Evolutionary conservation across 139 green algal genomes (phyloP).

Genomic region (Coccomyxa sp.): DNA sequence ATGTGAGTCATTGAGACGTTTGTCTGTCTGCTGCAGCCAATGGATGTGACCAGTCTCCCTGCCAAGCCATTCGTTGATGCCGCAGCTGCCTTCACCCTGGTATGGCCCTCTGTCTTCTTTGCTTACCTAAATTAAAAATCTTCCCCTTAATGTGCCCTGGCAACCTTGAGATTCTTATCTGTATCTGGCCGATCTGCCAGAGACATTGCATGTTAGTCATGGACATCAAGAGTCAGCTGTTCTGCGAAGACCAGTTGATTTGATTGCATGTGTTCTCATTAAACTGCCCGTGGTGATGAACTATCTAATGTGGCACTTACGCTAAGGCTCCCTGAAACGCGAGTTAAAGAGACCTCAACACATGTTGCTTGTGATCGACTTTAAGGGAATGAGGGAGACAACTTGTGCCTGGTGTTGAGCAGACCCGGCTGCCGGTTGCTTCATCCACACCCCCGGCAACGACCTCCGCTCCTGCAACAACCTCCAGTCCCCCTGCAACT

Average conservation of each 20-base stretch:
- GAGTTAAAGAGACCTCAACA: background rate
- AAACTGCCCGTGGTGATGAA: too few species aligned
- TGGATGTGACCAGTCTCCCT: background rate
- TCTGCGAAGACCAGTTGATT: too few species aligned
- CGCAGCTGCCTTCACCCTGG: background rate
- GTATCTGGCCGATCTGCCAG: background rate
- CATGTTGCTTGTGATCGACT: background rate
- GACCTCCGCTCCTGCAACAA: background rate
- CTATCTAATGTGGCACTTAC: background rate
- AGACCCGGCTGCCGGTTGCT: background rate
- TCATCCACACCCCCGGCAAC: background rate
- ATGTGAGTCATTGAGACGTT: too few species aligned
- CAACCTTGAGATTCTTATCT: background rate
- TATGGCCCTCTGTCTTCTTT: background rate
- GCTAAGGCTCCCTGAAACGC: background rate
- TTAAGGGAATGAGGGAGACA: background rate
- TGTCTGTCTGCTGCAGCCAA: background rate
- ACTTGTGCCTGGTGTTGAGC: background rate
- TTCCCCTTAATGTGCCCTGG: background rate
- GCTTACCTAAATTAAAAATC: background rate
- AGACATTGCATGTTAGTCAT: too few species aligned
- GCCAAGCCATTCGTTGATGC: background rate
- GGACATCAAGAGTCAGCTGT: too few species aligned
- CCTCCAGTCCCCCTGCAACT: background rate
- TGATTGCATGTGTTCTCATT: too few species aligned